Base-by-base conservation (phyloP, 805 yeast species). In the Komagataella populi region DNA sequence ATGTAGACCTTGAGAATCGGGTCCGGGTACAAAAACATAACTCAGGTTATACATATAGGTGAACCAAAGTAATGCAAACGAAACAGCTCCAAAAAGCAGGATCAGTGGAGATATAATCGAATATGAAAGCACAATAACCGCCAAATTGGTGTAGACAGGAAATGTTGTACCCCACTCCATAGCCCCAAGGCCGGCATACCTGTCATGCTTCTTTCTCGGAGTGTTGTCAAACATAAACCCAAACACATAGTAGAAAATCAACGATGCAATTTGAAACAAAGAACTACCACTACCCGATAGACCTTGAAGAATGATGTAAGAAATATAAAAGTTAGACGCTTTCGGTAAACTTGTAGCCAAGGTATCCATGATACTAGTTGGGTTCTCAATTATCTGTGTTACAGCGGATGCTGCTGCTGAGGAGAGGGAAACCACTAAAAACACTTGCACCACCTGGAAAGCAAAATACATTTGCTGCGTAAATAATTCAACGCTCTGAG, bases 401-500 rank as follows among this genome's bases (percentile, higher is more conserved):
- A 85, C 86, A 3, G 88, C 78, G 6, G 95, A 81, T 14, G 96
- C 80, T 24, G 86, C 86, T 49, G 96, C 78, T 16, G 97, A 88
- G 7, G 96, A 75, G 51, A 85, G 63, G 3, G 98, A 88, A 46
- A 84, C 75, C 49, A 90, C 95, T 53, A 93, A 65, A 67, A 91
- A 93, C 10, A 85, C 90, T 67, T 91, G 89, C 54, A 91, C 80
- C 48, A 89, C 91, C 70, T 87, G 89, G 78, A 91, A 91, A 1
- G 86, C 83, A 62, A 83, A 84, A 62, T 77, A 84, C 0, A 85
- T 71, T 51, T 76, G 78, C 61, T 84, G 90, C 4, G 87, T 80
- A 59, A 69, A 82, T 55, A 72, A 68, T 62, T 84, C 89, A 47
- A 83, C 71, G 10, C 69, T 66, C 62, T 82, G 88, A 14, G 55